A percentile compares a stretch with the other conserved stretches of the same genome.
phyloP scores from a whole-genome alignment of 768 basidiomycete genomes.

The Boletus vermiculosoides region DNA sequence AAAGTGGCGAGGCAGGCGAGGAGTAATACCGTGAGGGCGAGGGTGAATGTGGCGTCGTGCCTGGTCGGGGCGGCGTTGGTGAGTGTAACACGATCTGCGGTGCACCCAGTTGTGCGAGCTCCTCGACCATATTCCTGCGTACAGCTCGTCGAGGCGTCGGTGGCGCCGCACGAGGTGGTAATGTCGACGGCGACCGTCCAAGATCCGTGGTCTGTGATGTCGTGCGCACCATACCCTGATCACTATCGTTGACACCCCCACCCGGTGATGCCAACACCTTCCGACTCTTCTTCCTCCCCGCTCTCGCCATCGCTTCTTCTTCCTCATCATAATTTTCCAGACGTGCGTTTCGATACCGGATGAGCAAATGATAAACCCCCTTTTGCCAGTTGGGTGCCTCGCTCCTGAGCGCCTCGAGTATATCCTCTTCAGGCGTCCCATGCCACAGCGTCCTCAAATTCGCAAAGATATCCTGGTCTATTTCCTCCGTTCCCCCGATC shows the following conservation, averaged over 20 bases:
- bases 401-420: constrained; percentile 65
- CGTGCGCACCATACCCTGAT: constrained; percentile 21
- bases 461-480: constrained; percentile 87
- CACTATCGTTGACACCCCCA: constrained; percentile 22
- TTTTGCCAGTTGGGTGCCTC: constrained; percentile 88
- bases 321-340: constrained; percentile 75
- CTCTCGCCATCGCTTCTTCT: constrained; percentile 44
- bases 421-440: constrained; percentile 68
- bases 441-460: constrained; percentile 95
- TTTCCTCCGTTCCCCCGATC: constrained; percentile 55
- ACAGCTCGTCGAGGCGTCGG: constrained; percentile 63
- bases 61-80: constrained; percentile 27
- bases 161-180: constrained; percentile 55
- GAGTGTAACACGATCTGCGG: constrained; percentile 29
- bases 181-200: constrained; percentile 32
- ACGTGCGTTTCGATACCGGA: constrained; percentile 75
- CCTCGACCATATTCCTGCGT: constrained; percentile 28
- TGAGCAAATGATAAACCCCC: constrained; percentile 89
- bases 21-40: constrained; percentile 27
- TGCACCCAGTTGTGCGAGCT: constrained; percentile 10
- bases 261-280: constrained; percentile 33
- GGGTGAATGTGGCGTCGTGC: constrained; percentile 16
- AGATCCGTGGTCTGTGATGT: constrained; percentile 27
- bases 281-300: constrained; percentile 34
- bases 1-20: constrained; percentile 30